Percentiles rank a stretch among this genome's conserved stretches.
These are phyloP conservation scores for Porpolomopsis calyptriformis DNA, from an alignment of 768 basidiomycete species.

Conservation along the genomic window DNA sequence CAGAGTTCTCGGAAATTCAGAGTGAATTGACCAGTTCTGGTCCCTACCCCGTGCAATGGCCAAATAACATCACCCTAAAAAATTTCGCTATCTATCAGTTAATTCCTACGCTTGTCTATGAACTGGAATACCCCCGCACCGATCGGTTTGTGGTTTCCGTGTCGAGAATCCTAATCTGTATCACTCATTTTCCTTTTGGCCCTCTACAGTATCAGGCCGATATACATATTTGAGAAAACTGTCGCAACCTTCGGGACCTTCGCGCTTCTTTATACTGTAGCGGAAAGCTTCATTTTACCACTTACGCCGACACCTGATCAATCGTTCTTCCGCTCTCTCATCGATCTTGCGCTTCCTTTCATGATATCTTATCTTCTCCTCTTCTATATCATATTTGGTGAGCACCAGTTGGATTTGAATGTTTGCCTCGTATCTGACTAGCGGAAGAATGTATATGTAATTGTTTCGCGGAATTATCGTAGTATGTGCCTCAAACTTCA, in stretches of 20 bases:
- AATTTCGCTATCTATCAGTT: constrained; percentile 82
- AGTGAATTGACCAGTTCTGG: constrained; percentile 69
- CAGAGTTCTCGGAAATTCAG: constrained; percentile 65
- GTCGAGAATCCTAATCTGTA: neutral
- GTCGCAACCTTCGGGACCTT: constrained; percentile 94
- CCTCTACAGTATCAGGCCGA: constrained; percentile 57
- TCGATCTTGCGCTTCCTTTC: constrained; percentile 87
- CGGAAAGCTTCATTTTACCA: constrained; percentile 90
- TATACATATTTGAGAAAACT: constrained; percentile 76
- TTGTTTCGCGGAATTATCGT: constrained; percentile 86
- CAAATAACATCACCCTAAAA: constrained; percentile 69
- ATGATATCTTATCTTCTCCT: constrained; percentile 85
- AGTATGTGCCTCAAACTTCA: constrained; percentile 33
- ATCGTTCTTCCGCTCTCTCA: constrained; percentile 62
- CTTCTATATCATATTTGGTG: constrained; percentile 81
- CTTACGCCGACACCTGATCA: constrained; percentile 57
- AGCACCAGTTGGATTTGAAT: constrained; percentile 12
- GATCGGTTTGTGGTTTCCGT: constrained; percentile 41
- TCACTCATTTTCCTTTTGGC: constrained; percentile 4
- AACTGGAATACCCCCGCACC: constrained; percentile 92
- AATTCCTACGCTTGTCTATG: constrained; percentile 89
- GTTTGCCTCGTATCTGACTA: neutral
- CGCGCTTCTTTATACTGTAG: constrained; percentile 83
- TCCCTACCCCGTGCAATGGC: constrained; percentile 60
- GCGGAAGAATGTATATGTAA: constrained; percentile 87